Base-by-base conservation (phyloP, 2,329 filamentous ascomycete genomes). In the Pseudocercospora macadamiae region DNA sequence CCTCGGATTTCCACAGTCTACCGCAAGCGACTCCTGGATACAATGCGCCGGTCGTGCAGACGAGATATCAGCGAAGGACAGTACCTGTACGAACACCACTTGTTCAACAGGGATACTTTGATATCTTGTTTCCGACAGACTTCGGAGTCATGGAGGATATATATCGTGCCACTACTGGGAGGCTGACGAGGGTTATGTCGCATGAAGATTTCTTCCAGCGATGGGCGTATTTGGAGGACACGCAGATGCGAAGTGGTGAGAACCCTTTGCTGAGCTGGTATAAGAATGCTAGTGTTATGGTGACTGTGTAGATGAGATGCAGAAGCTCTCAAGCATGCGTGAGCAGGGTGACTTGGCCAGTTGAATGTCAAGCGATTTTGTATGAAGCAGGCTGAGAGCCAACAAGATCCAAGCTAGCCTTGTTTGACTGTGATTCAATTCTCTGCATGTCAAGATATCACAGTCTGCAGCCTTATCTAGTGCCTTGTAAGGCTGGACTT, bases 91-190 rank as follows among this genome's bases (percentile, higher is more conserved):
- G 86, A 3, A 99, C 95, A 3, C 92, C 93, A 54, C 83, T 96
- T 73, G 95, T 96, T 80, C 93, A 97, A 74, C 96, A 99, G 79
- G 96, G 95, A 45, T 97, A 96, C 77, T 99, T 99, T 73, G 96
- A 99, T 73, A 97, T 99, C 69, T 87, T 99, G 72, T 99, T 99
- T 78, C 95, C 95, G 0, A 99, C 95, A 9, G 89, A 99, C 76
- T 99, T 99, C 73, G 82, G 85, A 63, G 88, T 96, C 66, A 89
- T 95, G 76, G 92, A 97, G 76, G 87, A 91, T 68, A 86, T 97
- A 67, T 99, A 99, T 77, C 88, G 91, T 56, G 91, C 91, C 61
- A 86, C 97, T 68, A 99, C 95, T 0, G 93, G 93, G 28, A 95
- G 96, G 73, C 80, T 97, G 68, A 96, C 93, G 2, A 85, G 89